Base-by-base conservation (phyloP, 2,329 filamentous ascomycete species). In the Aspergillus pseudoglaucus region DNA sequence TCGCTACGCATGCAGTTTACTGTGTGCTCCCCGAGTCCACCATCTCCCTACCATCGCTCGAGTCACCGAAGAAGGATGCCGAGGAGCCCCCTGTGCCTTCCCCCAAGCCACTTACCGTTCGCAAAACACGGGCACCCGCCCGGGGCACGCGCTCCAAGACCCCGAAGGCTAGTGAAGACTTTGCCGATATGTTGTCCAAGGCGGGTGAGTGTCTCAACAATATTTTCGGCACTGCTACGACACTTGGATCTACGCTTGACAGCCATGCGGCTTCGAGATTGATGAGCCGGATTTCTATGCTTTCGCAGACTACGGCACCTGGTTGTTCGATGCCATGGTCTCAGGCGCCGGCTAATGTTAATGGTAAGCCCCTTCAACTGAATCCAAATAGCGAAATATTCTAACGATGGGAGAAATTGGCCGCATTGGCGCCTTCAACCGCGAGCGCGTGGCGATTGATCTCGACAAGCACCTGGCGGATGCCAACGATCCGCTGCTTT, bases 21-120 rank as follows among this genome's bases (percentile, higher is more conserved):
- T 94, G 88, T 15, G 87, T 91, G 8, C 79, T 97, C 14, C 88
- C 91, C 41, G 93, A 98, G 59, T 96, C 93, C 0, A 95, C 90
- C 0, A 83, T 96, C 22, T 94, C 90, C 0, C 85, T 91, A 50
- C 89, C 90, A 1, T 83, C 88, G 0, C 75, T 91, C 61, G 65
- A 53, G 63, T 68, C 51, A 49, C 56, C 61, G 4, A 52, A 44
- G 35, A 64, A 59, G 44, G 48, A 60, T 14, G 49, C 56, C 23
- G 58, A 69, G 44, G 77, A 77, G 30, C 71, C 70, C 51, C 53
- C 50, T n/a, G 55, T 59, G 23, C 57, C 64, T 9, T 37, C 50
- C 15, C 20, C 37, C 15, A 65, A 62, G 46, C 35, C 58, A n/a
- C 45, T 58, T 9, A 47, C 56, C 7, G 33, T 57, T 5, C 61